phyloP scores from a whole-genome alignment of 257 asterid genomes.

The Gynochthodes officinalis region DNA sequence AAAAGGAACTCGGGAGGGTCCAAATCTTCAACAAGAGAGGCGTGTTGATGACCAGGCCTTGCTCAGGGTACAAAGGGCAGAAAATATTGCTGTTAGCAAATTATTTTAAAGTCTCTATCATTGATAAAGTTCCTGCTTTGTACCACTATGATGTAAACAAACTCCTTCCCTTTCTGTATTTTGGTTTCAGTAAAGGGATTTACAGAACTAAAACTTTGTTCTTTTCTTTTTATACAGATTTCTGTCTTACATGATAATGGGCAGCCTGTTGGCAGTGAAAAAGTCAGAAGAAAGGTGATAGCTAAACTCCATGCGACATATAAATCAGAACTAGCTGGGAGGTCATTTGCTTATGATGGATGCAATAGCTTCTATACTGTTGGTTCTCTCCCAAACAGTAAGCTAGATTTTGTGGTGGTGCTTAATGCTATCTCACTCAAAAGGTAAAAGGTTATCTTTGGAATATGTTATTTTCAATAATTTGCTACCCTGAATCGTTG shows the following conservation, averaged over 20 bases:
- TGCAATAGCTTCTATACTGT: slow-evolving; percentile 33
- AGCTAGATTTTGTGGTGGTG: slow-evolving; percentile 39
- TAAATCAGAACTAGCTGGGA: slow-evolving; percentile 33
- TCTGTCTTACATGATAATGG: slow-evolving; percentile 34
- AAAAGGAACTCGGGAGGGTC: slow-evolving; percentile 8
- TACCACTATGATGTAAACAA: slow-evolving; percentile 32
- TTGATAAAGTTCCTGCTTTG: slow-evolving; percentile 23
- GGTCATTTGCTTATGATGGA: slow-evolving; percentile 42
- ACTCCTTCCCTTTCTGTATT: slow-evolving; percentile 8
- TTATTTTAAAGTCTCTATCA: slow-evolving; percentile 34
- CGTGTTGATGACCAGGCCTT: slow-evolving; percentile 14
- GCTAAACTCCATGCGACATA: slow-evolving; percentile 33
- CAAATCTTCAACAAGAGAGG: slow-evolving; percentile 22
- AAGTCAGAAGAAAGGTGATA: slow-evolving; percentile 31
- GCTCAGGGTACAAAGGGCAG: slow-evolving; percentile 36
- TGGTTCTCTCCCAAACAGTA: slow-evolving; percentile 37
- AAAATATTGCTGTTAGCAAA: slow-evolving; percentile 33
- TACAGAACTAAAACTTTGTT: not conserved
- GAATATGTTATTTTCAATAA: not conserved
- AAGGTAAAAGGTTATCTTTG: slow-evolving; percentile 24
- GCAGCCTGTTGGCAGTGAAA: slow-evolving; percentile 23
- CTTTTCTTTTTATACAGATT: slow-evolving; percentile 25
- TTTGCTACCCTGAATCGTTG: not conserved
- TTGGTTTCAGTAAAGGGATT: slow-evolving; percentile 9
- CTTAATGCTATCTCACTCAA: slow-evolving; percentile 25